Evolutionary conservation across 225 moss, liverwort and hornwort genomes (phyloP).

Genomic region (Polytrichum commune): DNA sequence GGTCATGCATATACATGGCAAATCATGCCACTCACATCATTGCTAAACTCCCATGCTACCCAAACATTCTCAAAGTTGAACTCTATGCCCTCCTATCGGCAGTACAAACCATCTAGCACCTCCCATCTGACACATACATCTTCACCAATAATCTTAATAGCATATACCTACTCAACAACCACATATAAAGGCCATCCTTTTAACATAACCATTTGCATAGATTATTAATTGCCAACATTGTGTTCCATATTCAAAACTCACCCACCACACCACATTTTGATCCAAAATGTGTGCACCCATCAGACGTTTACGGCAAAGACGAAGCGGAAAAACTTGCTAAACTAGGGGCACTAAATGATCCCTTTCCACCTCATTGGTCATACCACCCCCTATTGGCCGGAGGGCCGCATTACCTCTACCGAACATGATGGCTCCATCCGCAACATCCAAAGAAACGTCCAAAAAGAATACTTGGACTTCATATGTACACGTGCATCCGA

Average conservation of each 20-base stretch:
- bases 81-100: background rate
- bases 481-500: background rate
- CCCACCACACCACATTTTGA: background rate
- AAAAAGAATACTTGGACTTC: background rate
- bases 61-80: background rate
- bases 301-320: rapidly evolving
- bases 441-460: background rate
- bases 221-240: background rate
- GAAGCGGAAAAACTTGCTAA: background rate
- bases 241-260: background rate
- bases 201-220: background rate
- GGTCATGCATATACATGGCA: background rate
- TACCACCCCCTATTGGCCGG: background rate
- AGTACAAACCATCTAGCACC: background rate
- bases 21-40: background rate
- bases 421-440: background rate
- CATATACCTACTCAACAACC: background rate
- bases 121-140: background rate
- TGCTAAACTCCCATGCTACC: background rate
- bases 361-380: background rate
- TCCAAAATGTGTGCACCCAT: background rate
- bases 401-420: background rate
- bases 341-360: background rate
- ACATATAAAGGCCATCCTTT: background rate
- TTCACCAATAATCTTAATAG: background rate